Conservation (phyloP, 768 basidiomycete genomes). For the Tylopilus sp. region DNA sequence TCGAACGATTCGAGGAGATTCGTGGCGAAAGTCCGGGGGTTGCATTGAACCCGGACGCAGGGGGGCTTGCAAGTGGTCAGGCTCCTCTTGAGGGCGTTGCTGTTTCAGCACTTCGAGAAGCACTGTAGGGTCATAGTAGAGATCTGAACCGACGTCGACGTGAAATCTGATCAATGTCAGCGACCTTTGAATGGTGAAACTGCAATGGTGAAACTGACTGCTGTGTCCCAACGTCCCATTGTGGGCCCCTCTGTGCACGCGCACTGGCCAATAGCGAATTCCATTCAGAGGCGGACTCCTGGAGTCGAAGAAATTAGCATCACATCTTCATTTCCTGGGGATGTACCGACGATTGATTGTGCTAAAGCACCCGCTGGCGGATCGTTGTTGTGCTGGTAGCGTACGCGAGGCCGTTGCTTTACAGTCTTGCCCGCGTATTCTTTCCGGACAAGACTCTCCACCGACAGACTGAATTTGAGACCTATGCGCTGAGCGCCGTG, state of each 20-base stretch:
- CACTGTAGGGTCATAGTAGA: constrained; percentile 70
- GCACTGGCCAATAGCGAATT: constrained; percentile 77
- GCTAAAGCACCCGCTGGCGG: constrained; percentile 41
- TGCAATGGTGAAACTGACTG: constrained; percentile 48
- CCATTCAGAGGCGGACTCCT: constrained; percentile 84
- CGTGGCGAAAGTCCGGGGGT: constrained; percentile 33
- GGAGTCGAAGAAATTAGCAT: background rate
- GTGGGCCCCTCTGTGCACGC: constrained; percentile 77
- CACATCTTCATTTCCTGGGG: background rate
- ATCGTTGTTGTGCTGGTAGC: constrained; percentile 60
- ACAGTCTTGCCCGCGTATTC: constrained; percentile 52
- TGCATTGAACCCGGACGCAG: constrained; percentile 29
- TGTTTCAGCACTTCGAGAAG: constrained; percentile 51
- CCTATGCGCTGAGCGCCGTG: constrained; percentile 74
- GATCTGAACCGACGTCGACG: constrained; percentile 67
- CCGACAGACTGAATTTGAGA: constrained; percentile 55
- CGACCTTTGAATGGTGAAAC: background rate
- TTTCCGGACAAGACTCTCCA: constrained; percentile 51
- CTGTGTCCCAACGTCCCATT: constrained; percentile 86
- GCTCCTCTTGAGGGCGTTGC: constrained; percentile 29
- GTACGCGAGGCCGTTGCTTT: constrained; percentile 23
- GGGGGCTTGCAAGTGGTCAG: constrained; percentile 19
- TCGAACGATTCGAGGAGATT: constrained; percentile 32
- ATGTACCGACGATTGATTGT: constrained; percentile 59
- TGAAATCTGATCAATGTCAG: constrained; percentile 50